phyloP scores from a whole-genome alignment of 2,329 filamentous ascomycete genomes.

The Alternaria gansuensis region DNA sequence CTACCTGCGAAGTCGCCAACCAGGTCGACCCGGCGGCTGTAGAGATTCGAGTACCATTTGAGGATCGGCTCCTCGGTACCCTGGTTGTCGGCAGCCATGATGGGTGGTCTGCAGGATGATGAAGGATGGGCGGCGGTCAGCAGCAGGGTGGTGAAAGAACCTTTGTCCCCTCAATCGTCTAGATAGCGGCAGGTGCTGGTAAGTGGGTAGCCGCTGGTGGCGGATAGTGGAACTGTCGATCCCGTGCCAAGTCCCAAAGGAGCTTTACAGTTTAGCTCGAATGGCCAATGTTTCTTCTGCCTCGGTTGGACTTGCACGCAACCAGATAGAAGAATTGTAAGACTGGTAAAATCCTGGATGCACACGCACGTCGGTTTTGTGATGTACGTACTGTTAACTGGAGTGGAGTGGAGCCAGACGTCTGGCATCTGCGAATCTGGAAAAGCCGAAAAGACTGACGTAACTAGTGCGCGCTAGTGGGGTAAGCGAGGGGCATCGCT shows the following conservation, averaged over 20 bases:
- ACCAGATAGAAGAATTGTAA: background rate
- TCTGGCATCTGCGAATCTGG: slow-evolving; percentile 27
- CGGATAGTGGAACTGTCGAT: slow-evolving; percentile 30
- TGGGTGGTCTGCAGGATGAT: slow-evolving; percentile 17
- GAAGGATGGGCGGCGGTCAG: slow-evolving; percentile 14
- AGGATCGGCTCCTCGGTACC: slow-evolving; percentile 37
- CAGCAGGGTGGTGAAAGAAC: slow-evolving; percentile 18
- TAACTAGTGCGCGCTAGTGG: slow-evolving; percentile 34
- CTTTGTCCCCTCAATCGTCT: slow-evolving; percentile 21
- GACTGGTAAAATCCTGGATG: slow-evolving; percentile 4
- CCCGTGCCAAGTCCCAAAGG: slow-evolving; percentile 23
- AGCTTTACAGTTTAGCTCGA: slow-evolving; percentile 18
- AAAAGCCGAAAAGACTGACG: slow-evolving; percentile 26
- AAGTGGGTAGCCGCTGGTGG: slow-evolving; percentile 28
- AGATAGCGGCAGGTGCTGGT: slow-evolving; percentile 15
- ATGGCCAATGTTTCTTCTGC: background rate
- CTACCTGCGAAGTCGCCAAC: slow-evolving; percentile 79
- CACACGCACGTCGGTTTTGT: slow-evolving; percentile 18
- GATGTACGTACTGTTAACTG: slow-evolving; percentile 17
- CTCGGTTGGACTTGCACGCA: background rate
- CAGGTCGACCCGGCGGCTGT: slow-evolving; percentile 57
- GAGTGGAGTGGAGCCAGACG: slow-evolving; percentile 24
- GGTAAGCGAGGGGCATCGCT: slow-evolving; percentile 27
- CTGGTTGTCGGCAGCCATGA: slow-evolving; percentile 34
- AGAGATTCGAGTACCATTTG: slow-evolving; percentile 49